Evolutionary conservation across 225 moss, liverwort and hornwort species (phyloP), one percentile per base, ranked within the genome.

Genomic region (Pseudisothecium myosuroides): DNA sequence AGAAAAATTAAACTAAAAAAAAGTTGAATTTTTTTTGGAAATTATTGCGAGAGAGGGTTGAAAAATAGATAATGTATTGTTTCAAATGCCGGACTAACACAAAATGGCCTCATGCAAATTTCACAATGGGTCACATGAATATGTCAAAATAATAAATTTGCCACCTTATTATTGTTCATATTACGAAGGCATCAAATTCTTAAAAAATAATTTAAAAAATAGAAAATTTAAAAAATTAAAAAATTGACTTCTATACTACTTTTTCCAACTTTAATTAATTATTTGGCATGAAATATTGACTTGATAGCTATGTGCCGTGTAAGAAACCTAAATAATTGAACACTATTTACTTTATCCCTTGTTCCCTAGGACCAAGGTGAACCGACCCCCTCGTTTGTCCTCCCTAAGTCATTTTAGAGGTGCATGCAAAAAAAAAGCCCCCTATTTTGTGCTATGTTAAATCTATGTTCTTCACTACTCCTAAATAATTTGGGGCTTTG

Each of bases 241-340:
- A 12, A 47, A 19, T 5, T 0, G 2, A 19, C 6, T 7, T 0
- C 1, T 18, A 0, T 18, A 47, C 29, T 0, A 74, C 19, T 31
- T 31, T 47, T 49, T 2, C 19, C 19, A 75, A 19, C 2, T 24
- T 73, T 17, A 16, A 6, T 43, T 45, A 73, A 17, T 17, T 28
- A 41, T 3, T 68, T 1, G 3, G 0, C 24, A 69, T 39, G 5
- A 68, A 68, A 68, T n/a, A n/a, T n/a, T n/a, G n/a, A n/a, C n/a
- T n/a, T n/a, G 1, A 36, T 37, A 11, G 20, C 11, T 1, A 1
- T 17, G 3, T 34, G 2, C 1, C 2, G 19, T 66, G 19, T 13
- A 5, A 14, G 8, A 24, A 8, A 8, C 4, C 1, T 12, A 43
- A 43, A 43, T 28, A 72, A 72, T 17, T 43, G 2, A 72, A 3